These are phyloP conservation scores for Salix udensis DNA, from an alignment of 345 rosid species.

Conservation along the genomic window DNA sequence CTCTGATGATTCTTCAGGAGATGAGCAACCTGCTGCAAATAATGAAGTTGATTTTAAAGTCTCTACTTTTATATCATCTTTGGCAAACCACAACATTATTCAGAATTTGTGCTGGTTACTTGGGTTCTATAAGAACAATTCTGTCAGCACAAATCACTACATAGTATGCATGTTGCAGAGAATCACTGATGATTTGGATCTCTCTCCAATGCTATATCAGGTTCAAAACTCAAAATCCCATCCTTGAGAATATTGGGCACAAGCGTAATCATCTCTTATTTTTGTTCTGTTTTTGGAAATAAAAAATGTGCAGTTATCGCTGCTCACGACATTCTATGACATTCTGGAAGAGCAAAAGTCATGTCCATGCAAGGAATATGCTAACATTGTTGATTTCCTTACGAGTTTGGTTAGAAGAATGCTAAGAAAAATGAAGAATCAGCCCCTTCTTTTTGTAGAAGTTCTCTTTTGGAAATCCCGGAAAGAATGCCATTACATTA, in stretches of 20 bases:
- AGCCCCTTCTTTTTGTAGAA: conserved; percentile 93
- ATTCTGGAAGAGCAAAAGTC: conserved; percentile 79
- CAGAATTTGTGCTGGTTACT: conserved; percentile 91
- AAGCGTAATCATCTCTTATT: not conserved
- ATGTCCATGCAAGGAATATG: conserved; percentile 53
- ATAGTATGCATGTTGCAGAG: conserved; percentile 59
- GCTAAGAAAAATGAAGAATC: conserved; percentile 79
- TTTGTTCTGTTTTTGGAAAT: not conserved
- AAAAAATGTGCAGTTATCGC: conserved; percentile 62
- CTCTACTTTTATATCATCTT: conserved; percentile 65
- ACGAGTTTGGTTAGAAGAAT: conserved; percentile 59
- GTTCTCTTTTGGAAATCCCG: conserved; percentile 83
- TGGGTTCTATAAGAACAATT: conserved; percentile 73
- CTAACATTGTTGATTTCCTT: conserved; percentile 58
- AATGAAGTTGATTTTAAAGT: conserved; percentile 92
- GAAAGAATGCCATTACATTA: conserved; percentile 78
- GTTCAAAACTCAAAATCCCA: conserved; percentile 28
- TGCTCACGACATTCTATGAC: conserved; percentile 59
- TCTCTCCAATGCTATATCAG: conserved; percentile 97
- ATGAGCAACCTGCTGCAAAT: conserved; percentile 48
- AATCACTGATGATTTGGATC: conserved; percentile 78
- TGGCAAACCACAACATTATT: conserved; percentile 72
- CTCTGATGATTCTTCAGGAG: conserved; percentile 62
- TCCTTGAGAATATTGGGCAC: not conserved
- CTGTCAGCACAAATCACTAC: conserved; percentile 56